Evolutionary conservation across 805 yeast genomes (phyloP), one percentile per base, ranked within the genome.

Genomic region (Lachancea kluyveri): DNA sequence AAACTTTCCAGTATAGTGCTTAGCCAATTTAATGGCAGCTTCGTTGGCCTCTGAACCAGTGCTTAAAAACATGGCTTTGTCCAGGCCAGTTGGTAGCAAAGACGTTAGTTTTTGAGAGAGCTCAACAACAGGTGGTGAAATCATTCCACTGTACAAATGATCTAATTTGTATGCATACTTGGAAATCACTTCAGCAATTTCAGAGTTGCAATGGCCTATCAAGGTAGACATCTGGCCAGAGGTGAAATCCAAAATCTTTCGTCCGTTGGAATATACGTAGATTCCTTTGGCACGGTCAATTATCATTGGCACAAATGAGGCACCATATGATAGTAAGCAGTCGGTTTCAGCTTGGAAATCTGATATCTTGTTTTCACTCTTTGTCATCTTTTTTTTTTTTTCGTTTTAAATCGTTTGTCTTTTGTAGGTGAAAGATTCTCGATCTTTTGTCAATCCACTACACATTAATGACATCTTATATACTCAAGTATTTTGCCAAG

Each of bases 31-130:
- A 17, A 57, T 50, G 8, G 64, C 60, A 25, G 54, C 52, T 31
- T 59, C 59, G 31, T 52, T 57, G 12, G 59, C 49, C 31, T 59
- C 62, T 28, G 50, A 45, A 3, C 62, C 62, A 4, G 64, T 56
- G 33, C 52, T 49, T 10, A 43, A 42, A 14, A 58, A 50, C 17
- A 39, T 32, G 8, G 50, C 52, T 26, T 37, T 46, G 15, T 46
- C 51, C 11, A 54, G 35, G 2, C 53, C 53, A 10, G 29, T 35
- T 14, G 54, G 48, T 17, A 47, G 28, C 26, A 51, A 28, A 4
- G 36, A 34, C 2, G 50, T 47, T 20, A 55, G 33, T 20, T 43
- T 53, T n/a, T 50, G 50, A 3, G 59, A 54, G 24, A 52, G 39
- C 7, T 52, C 53, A 12, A 52, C 32, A 19, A 52, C 57, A 2